A percentile compares a stretch with the other conserved stretches of the same genome.
phyloP scores from a whole-genome alignment of 2,329 filamentous ascomycete genomes.

The Penicillium sp. region DNA sequence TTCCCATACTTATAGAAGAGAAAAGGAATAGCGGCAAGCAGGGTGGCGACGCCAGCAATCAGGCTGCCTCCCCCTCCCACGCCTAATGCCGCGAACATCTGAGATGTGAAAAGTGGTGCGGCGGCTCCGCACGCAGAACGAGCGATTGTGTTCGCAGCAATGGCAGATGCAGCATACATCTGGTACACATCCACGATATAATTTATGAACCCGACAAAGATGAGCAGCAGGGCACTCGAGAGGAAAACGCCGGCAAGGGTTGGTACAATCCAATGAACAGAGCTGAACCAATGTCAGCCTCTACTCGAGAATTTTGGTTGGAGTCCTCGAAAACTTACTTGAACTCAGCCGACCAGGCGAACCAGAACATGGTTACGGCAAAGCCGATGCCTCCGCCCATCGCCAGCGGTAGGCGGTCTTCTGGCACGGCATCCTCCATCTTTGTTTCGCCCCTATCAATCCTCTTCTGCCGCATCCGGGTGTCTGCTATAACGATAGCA shows the following conservation, averaged over 20 bases:
- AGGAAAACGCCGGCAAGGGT: slow-evolving; percentile 49
- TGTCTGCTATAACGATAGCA: slow-evolving; percentile 45
- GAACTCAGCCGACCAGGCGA: slow-evolving; percentile 45
- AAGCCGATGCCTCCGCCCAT: slow-evolving; percentile 31
- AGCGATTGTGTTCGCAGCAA: slow-evolving; percentile 27
- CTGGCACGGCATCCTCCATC: slow-evolving; percentile 29
- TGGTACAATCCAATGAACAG: slow-evolving; percentile 51
- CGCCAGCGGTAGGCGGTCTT: slow-evolving; percentile 23
- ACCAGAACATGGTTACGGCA: slow-evolving; percentile 46
- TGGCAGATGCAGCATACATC: slow-evolving; percentile 34
- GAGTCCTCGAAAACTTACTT: slow-evolving; percentile 15
- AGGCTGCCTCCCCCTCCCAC: slow-evolving; percentile 28
- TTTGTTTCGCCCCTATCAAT: slow-evolving; percentile 19
- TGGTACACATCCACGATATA: slow-evolving; percentile 58
- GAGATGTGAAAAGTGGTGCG: slow-evolving; percentile 27
- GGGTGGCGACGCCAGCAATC: slow-evolving; percentile 25
- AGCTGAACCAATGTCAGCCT: slow-evolving; percentile 12
- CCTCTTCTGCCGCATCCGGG: slow-evolving; percentile 41
- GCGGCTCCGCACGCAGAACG: slow-evolving; percentile 27
- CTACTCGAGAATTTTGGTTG: neutral
- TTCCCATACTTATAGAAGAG: slow-evolving; percentile 48
- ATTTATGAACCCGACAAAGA: slow-evolving; percentile 58
- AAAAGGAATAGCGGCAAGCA: slow-evolving; percentile 34
- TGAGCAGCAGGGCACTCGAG: slow-evolving; percentile 43
- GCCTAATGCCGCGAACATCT: slow-evolving; percentile 27